Conservation (phyloP, 2,329 filamentous ascomycete species). For the Epichloe amarillans region DNA sequence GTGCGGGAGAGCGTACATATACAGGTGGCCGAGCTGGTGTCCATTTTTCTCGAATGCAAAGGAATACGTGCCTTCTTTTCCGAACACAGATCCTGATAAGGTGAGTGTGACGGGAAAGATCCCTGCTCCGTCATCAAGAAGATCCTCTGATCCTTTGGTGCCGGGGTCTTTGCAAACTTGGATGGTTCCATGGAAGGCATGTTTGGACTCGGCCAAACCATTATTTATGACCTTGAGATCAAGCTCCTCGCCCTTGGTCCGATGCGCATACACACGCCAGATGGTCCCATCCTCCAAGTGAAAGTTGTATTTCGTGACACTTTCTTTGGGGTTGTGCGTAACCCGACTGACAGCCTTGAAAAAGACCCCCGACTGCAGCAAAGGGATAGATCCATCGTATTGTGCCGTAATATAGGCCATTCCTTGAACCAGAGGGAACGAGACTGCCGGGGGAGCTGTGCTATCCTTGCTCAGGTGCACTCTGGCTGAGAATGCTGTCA, state of each 20-base stretch:
- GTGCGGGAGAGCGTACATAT: slow-evolving; percentile 85
- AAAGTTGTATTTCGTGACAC: slow-evolving; percentile 64
- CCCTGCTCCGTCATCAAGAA: slow-evolving; percentile 66
- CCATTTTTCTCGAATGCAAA: slow-evolving; percentile 65
- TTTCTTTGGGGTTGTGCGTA: slow-evolving; percentile 41
- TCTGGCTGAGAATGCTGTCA: slow-evolving; percentile 48
- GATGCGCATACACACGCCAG: slow-evolving; percentile 72
- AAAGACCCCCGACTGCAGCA: slow-evolving; percentile 61
- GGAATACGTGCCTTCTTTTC: slow-evolving; percentile 53
- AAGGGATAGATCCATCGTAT: slow-evolving; percentile 57
- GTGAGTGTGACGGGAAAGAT: slow-evolving; percentile 54
- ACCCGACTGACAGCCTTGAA: slow-evolving; percentile 54
- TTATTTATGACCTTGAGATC: slow-evolving; percentile 57
- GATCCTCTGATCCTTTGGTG: slow-evolving; percentile 38
- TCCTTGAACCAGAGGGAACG: slow-evolving; percentile 76
- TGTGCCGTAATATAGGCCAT: slow-evolving; percentile 75
- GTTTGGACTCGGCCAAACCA: slow-evolving; percentile 48
- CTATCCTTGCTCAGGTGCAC: slow-evolving; percentile 49
- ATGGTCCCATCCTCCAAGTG: slow-evolving; percentile 55
- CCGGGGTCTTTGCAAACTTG: slow-evolving; percentile 71
- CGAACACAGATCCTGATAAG: slow-evolving; percentile 49
- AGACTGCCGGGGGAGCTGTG: slow-evolving; percentile 48
- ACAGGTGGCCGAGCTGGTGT: slow-evolving; percentile 40
- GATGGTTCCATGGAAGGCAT: slow-evolving; percentile 61
- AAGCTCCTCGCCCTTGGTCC: slow-evolving; percentile 43